Base-by-base conservation (phyloP, 2,329 filamentous ascomycete genomes). In the Colletotrichum spinosum region DNA sequence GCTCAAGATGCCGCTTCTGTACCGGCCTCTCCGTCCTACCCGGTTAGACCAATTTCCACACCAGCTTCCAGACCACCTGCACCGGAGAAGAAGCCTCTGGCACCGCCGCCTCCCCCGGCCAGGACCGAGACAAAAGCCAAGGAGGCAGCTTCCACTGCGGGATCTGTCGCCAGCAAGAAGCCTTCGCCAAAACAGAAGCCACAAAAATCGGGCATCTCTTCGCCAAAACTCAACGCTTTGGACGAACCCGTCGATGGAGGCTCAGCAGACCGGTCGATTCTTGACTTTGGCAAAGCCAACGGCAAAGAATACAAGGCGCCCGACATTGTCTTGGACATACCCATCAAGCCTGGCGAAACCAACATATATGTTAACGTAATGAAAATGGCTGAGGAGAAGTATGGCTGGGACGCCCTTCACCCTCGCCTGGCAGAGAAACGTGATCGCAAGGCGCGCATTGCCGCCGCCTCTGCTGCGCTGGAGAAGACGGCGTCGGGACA, bases 301-400 rank as follows among this genome's bases (percentile, higher is more conserved):
- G 87, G 87, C 37, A 84, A 88, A 52, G 88, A 91, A 69, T 76
- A 81, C 3, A 77, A 82, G 62, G 87, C 86, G 3, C 94, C 89
- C 45, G 97, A 89, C 5, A 97, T 99, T 68, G 87, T 97, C 57
- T 85, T 99, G 15, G 90, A 92, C 60, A 90, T 99, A 62, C 89
- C 92, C 0, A 85, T 99, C 44, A 87, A 90, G 63, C 69, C 72
- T 6, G 92, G 93, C 45, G 89, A 92, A 71, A 91, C 88, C 41
- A 97, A 97, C 76, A 93, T 95, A 70, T 95, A 97, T 67, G 89
- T 99, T 79, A 98, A 98, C 77, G 97, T 98, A 70, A 94, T 95
- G 73, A 92, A 93, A 49, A 85, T 98, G 78, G 96, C 97, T 10
- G 93, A 97, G 78, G 94, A 97, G 69, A 92, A 91, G 68, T 98